Conservation (phyloP, 2,329 filamentous ascomycete genomes). For the Sclerotinia trifoliorum region DNA sequence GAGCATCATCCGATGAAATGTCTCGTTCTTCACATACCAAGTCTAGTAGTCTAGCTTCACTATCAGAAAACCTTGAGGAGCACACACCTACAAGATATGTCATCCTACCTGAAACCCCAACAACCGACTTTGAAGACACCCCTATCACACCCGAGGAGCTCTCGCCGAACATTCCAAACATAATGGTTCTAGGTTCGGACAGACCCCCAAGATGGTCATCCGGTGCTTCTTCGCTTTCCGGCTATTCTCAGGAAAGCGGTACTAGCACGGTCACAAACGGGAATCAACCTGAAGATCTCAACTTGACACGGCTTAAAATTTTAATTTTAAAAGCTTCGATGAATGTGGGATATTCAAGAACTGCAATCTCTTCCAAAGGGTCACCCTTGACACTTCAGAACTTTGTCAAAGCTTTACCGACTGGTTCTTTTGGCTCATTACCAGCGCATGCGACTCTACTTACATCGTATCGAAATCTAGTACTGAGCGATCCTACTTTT, state of each 20-base stretch:
- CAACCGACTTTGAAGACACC: conserved; percentile 92
- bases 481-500: conserved; percentile 70
- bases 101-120: conserved; percentile 74
- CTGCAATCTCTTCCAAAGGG: conserved; percentile 38
- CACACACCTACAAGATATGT: conserved; percentile 26
- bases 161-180: conserved; percentile 76
- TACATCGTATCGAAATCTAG: conserved; percentile 76
- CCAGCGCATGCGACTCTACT: conserved; percentile 70
- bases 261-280: conserved; percentile 73
- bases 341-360: conserved; percentile 74
- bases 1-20: conserved; percentile 17
- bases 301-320: conserved; percentile 73
- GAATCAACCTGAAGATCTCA: conserved; percentile 64
- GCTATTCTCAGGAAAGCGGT: conserved; percentile 70
- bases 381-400: conserved; percentile 60
- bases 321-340: conserved; percentile 82
- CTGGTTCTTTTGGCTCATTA: conserved; percentile 73
- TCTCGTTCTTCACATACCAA: conserved; percentile 38
- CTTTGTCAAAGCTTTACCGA: conserved; percentile 73
- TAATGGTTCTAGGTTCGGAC: conserved; percentile 77
- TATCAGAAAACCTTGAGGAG: conserved; percentile 47
- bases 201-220: conserved; percentile 67
- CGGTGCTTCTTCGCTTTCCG: conserved; percentile 71
- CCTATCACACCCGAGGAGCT: conserved; percentile 78
- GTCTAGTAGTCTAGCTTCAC: conserved; percentile 49